phyloP scores from a whole-genome alignment of 108 stramenopile genomes.

The Tribonema minus region DNA sequence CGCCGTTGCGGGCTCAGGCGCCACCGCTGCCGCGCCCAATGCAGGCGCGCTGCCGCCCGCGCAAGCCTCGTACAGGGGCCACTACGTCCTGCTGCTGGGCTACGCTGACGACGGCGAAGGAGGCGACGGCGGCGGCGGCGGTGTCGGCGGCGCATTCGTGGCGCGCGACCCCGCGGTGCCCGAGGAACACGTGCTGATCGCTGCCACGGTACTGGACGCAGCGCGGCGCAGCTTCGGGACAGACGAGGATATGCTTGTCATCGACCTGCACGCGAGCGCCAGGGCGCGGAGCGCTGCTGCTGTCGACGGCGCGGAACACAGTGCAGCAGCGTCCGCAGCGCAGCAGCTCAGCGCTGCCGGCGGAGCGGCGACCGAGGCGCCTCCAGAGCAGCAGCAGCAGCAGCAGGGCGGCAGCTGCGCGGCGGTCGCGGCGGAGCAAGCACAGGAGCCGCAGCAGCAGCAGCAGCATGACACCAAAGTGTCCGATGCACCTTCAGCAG shows the following conservation, averaged over 20 bases:
- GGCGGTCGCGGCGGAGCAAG: background rate
- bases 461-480: background rate
- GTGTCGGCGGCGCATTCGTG: slow-evolving; percentile 17
- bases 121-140: slow-evolving; percentile 10
- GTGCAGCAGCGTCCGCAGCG: too few relatives aligned
- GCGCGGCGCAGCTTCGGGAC: slow-evolving; percentile 32
- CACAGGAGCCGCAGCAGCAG: background rate
- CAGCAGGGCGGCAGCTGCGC: too few relatives aligned
- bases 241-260: slow-evolving; percentile 28
- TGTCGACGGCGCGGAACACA: too few relatives aligned
- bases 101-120: slow-evolving; percentile 9
- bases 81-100: slow-evolving; percentile 30
- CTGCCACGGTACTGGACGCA: slow-evolving; percentile 1
- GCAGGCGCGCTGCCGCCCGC: background rate
- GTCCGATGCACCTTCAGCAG: background rate
- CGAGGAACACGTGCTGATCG: background rate
- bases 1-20: too few relatives aligned
- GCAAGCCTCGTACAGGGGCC: slow-evolving; percentile 15
- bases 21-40: too few relatives aligned
- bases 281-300: background rate
- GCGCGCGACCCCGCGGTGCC: slow-evolving; percentile 30
- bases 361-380: background rate
- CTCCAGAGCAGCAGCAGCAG: background rate
- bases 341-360: too few relatives aligned
- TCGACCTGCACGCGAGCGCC: background rate